Percentiles rank a stretch among this genome's conserved stretches.
Evolutionary conservation across 2,329 filamentous ascomycete genomes (phyloP).

Genomic region (Hortaea sp.): DNA sequence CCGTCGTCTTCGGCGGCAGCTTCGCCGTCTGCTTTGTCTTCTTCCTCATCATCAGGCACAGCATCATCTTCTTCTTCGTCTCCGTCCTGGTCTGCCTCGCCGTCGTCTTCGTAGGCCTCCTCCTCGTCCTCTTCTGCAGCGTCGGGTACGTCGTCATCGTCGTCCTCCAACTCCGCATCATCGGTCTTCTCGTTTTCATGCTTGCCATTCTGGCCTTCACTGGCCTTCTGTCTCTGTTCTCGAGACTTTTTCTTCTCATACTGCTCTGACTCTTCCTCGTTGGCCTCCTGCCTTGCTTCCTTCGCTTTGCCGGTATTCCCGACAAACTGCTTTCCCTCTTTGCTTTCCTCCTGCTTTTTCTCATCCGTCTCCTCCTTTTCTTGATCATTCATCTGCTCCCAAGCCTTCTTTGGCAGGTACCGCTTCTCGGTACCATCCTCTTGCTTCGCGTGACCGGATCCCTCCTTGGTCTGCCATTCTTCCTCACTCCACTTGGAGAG

Average conservation of each 20-base stretch:
- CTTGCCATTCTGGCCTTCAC: constrained; percentile 6
- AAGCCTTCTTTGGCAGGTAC: constrained; percentile 39
- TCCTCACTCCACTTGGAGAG: constrained; percentile 39
- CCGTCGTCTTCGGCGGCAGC: constrained; percentile 1
- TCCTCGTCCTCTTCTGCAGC: constrained; percentile 18
- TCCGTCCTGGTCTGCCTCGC: constrained; percentile 24
- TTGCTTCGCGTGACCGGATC: constrained; percentile 34
- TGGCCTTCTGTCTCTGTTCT: constrained; percentile 5
- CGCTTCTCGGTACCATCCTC: constrained; percentile 35
- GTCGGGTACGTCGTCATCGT: constrained; percentile 15
- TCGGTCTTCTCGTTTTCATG: constrained; percentile 15
- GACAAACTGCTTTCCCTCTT: constrained; percentile 36
- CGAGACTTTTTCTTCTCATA: constrained; percentile 14
- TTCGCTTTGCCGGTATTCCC: constrained; percentile 34
- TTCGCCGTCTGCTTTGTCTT: constrained; percentile 1
- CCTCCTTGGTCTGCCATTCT: constrained; percentile 42
- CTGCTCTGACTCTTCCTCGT: constrained; percentile 17
- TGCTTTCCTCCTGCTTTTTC: constrained; percentile 28
- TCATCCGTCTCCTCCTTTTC: constrained; percentile 35
- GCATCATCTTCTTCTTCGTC: constrained; percentile 14
- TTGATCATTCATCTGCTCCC: constrained; percentile 37
- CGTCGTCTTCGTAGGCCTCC: constrained; percentile 18
- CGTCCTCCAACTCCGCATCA: constrained; percentile 21
- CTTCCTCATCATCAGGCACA: constrained; percentile 3
- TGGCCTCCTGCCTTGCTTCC: constrained; percentile 29